Percentiles rank a stretch among this genome's conserved stretches.
These are phyloP conservation scores for Diaporthe eres DNA, from an alignment of 2,329 filamentous ascomycete species.

Conservation along the genomic window DNA sequence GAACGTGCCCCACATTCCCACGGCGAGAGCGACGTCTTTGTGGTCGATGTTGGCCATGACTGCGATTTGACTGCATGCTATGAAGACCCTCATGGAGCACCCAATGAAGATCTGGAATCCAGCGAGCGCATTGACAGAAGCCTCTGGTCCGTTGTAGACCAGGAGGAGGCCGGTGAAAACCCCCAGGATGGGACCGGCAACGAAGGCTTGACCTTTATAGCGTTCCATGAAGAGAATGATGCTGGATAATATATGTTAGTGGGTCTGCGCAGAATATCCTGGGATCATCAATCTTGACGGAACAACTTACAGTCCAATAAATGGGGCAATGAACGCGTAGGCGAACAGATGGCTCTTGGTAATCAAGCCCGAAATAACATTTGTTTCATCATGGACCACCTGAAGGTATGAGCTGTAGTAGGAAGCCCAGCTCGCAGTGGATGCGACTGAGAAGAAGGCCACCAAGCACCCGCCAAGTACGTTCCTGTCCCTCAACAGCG, in stretches of 20 bases:
- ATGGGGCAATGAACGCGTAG: neutral
- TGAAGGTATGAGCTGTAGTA: neutral
- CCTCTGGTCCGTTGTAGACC: neutral
- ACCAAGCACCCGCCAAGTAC: neutral
- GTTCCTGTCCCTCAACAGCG: neutral
- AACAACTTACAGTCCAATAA: neutral
- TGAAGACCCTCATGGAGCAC: neutral
- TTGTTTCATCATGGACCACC: neutral
- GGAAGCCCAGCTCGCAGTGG: neutral
- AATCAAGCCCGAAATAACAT: too few relatives aligned
- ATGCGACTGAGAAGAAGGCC: neutral
- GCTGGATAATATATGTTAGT: too few relatives aligned
- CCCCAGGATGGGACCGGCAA: neutral
- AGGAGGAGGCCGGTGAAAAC: neutral
- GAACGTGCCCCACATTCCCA: neutral
- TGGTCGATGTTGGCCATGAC: neutral
- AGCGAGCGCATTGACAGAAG: fast-evolving
- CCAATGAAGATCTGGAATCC: neutral
- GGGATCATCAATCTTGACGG: neutral
- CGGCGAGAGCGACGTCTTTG: neutral
- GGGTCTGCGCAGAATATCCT: too few relatives aligned
- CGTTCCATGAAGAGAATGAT: neutral
- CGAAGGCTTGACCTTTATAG: neutral
- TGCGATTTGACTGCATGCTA: neutral
- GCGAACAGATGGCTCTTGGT: too few relatives aligned